Conservation (phyloP, 2,329 filamentous ascomycete genomes). For the Calonectria honghensis region DNA sequence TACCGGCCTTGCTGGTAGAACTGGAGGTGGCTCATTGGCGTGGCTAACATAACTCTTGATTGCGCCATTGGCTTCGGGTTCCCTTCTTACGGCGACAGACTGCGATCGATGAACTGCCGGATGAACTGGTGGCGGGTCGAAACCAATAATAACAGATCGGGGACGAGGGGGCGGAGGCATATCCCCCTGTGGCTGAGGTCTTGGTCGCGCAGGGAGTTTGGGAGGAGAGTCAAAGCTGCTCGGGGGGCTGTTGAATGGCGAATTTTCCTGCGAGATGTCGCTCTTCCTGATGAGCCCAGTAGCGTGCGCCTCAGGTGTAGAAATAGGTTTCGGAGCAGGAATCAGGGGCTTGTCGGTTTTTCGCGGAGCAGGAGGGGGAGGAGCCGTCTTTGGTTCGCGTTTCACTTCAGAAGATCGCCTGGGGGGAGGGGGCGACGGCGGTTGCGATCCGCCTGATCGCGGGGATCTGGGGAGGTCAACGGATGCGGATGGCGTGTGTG, state of each 20-base stretch:
- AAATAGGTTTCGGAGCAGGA: conserved; percentile 49
- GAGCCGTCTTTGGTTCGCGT: conserved; percentile 65
- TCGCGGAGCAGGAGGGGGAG: conserved; percentile 86
- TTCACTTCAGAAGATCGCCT: conserved; percentile 76
- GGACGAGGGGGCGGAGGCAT: conserved; percentile 46
- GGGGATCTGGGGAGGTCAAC: conserved; percentile 64
- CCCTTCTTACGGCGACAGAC: conserved; percentile 65
- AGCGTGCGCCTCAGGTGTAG: conserved; percentile 41
- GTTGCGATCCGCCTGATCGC: conserved; percentile 67
- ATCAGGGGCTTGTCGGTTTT: conserved; percentile 77
- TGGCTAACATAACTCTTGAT: conserved; percentile 60
- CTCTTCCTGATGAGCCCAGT: conserved; percentile 42
- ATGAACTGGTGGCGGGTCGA: conserved; percentile 74
- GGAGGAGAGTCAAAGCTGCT: conserved; percentile 78
- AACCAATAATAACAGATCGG: conserved; percentile 46
- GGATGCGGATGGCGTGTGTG: conserved; percentile 70
- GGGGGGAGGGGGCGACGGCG: conserved; percentile 79
- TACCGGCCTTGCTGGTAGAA: conserved; percentile 70
- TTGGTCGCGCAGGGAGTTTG: conserved; percentile 69
- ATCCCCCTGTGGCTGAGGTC: conserved; percentile 62
- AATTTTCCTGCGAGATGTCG: conserved; percentile 68
- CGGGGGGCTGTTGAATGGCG: conserved; percentile 92
- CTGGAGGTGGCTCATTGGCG: conserved; percentile 67
- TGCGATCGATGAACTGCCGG: conserved; percentile 72
- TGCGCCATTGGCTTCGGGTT: conserved; percentile 64